Evolutionary conservation across 2,329 filamentous ascomycete genomes (phyloP).

Genomic region (Cladosporium sp.): DNA sequence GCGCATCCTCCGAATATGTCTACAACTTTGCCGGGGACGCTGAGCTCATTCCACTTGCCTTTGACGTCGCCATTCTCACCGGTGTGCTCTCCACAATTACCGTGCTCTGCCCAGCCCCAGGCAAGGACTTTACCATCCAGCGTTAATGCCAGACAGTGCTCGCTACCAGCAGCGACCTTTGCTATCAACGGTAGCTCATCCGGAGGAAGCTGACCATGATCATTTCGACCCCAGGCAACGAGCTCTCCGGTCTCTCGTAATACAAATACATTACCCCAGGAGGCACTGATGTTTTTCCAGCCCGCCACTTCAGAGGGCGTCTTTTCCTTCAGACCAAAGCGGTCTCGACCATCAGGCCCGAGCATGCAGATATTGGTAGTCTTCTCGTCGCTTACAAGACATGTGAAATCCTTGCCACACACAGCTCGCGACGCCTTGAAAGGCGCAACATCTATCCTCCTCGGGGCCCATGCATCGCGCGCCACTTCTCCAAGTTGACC

Average conservation of each 20-base stretch:
- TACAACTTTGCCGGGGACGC: constrained; percentile 50
- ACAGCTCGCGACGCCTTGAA: constrained; percentile 66
- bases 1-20: constrained; percentile 80
- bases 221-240: constrained; percentile 74
- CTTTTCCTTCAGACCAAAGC: constrained; percentile 40
- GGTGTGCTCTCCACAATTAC: constrained; percentile 75
- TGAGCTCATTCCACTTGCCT: constrained; percentile 64
- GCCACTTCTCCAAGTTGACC: constrained; percentile 68
- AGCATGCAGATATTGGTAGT: constrained; percentile 62
- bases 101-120: constrained; percentile 98
- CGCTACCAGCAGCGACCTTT: constrained; percentile 77
- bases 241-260: constrained; percentile 59
- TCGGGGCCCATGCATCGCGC: constrained; percentile 54
- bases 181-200: constrained; percentile 54
- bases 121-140: constrained; percentile 62
- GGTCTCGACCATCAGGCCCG: constrained; percentile 73
- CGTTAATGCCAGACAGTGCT: constrained; percentile 76
- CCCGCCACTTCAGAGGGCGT: constrained; percentile 51
- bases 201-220: constrained; percentile 77
- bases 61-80: constrained; percentile 64
- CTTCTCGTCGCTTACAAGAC: constrained; percentile 54
- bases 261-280: constrained; percentile 79
- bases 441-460: constrained; percentile 53
- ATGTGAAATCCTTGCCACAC: constrained; percentile 84
- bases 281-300: constrained; percentile 69